phyloP scores from a whole-genome alignment of 2,329 filamentous ascomycete species.

The Dendrostoma leiphaemia region DNA sequence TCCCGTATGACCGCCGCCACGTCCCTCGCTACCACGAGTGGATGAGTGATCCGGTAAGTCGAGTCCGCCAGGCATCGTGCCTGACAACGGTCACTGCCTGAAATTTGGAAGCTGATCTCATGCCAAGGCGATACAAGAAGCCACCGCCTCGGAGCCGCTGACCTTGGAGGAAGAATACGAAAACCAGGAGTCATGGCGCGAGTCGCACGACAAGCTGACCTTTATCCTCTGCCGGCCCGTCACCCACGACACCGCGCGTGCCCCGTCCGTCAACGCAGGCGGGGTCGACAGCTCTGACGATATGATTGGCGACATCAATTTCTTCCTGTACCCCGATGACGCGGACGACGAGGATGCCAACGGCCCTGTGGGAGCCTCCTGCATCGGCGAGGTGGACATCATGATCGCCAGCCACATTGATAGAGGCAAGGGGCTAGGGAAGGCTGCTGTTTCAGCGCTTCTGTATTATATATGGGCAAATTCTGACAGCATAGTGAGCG shows the following conservation, averaged over 20 bases:
- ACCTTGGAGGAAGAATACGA: slow-evolving; percentile 78
- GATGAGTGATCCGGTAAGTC: slow-evolving; percentile 77
- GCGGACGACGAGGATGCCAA: slow-evolving; percentile 44
- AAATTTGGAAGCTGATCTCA: background rate
- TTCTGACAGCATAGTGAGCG: slow-evolving; percentile 51
- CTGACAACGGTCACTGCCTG: no score
- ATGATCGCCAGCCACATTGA: slow-evolving; percentile 69
- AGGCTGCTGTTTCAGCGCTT: slow-evolving; percentile 64
- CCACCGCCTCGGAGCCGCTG: slow-evolving; percentile 85
- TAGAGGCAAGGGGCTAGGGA: slow-evolving; percentile 64
- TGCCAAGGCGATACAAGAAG: slow-evolving; percentile 68
- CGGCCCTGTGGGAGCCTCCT: slow-evolving; percentile 17
- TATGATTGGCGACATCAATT: slow-evolving; percentile 76
- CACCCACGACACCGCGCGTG: background rate
- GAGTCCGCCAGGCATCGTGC: no score
- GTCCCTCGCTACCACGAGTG: slow-evolving; percentile 82
- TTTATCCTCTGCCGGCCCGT: slow-evolving; percentile 75
- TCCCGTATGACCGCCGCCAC: slow-evolving; percentile 81
- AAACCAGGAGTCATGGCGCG: slow-evolving; percentile 88
- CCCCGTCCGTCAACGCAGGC: slow-evolving; percentile 31
- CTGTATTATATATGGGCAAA: slow-evolving; percentile 64
- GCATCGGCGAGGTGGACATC: slow-evolving; percentile 75
- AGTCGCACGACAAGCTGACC: slow-evolving; percentile 81
- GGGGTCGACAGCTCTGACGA: slow-evolving; percentile 50
- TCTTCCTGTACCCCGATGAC: slow-evolving; percentile 69